Evolutionary conservation across 805 yeast species (phyloP), one percentile per base, ranked within the genome.

Genomic region (Debaryomyces castellii): DNA sequence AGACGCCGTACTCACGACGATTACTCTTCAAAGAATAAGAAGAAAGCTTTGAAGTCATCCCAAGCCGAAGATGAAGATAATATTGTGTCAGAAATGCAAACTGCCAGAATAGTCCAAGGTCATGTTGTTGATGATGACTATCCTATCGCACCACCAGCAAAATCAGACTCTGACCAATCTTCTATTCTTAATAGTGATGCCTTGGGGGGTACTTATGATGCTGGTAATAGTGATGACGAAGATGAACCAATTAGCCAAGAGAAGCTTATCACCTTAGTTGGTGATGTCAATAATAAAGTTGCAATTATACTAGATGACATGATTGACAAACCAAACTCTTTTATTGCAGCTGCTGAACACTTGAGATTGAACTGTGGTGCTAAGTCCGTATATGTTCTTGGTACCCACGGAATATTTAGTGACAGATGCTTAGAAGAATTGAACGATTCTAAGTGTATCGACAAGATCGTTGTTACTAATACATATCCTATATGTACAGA

Each of bases 271-370:
- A 94, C 99, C 11, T 77, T 94, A 46, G 99, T 94, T 38, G 99
- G 99, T 50, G 95, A 92, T 63, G 99, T 94, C 41, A 83, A 87
- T 53, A 86, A 83, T 56, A 88, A 88, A 66, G 87, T 96, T 5
- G 98, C 97, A 16, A 88, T 94, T 54, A 87, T 94, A 49, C 76
- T 94, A 48, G 99, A 94, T 69, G 99, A 94, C 64, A 89, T 94
- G 95, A 86, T 94, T 58, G 99, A 94, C 64, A 89, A 94, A 63
- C 97, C 97, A 38, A 84, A 85, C 52, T 83, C 96, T 8, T 92
- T 91, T 63, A 87, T 94, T 52, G 92, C 97, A 24, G 99, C 99
- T 36, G 99, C 99, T 27, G 99, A 94, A 71, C 99, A 94, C 71
- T 81, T 96, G 64, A 81, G 95, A 54, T 76, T 88, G 67, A 92